These are phyloP conservation scores for Mortierella polycephala DNA, from an alignment of 371 early-diverging fungal genomes.

Conservation along the genomic window DNA sequence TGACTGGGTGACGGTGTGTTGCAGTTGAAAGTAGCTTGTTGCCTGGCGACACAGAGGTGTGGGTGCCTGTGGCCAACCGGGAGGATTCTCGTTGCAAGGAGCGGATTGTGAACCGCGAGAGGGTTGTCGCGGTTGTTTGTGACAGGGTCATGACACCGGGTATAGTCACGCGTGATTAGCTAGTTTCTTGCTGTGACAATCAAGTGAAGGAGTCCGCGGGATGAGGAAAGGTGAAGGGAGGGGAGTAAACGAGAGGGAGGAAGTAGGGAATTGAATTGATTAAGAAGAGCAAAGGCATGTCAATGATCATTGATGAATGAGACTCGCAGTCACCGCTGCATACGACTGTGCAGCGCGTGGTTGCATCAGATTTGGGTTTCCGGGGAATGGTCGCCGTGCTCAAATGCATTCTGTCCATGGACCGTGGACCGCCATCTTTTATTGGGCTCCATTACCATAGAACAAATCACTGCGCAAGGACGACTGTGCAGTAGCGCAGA, in stretches of 20 bases:
- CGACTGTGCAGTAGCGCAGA: too few species aligned
- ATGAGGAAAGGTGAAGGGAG: too few species aligned
- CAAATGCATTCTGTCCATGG: slow-evolving; percentile 1
- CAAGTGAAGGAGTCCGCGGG: too few species aligned
- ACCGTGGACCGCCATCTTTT: too few species aligned
- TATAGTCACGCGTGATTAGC: too few species aligned
- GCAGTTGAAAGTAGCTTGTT: too few species aligned
- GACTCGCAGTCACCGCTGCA: slow-evolving; percentile 1
- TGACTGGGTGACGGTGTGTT: too few species aligned
- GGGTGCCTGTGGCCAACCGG: not conserved
- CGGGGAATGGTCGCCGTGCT: not conserved
- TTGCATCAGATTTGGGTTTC: not conserved
- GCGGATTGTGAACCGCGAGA: slow-evolving; percentile 21
- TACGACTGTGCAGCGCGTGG: slow-evolving; percentile 1
- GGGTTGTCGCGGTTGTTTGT: slow-evolving; percentile 15
- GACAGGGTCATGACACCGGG: slow-evolving; percentile 12
- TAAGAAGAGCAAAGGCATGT: not conserved
- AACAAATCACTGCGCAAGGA: too few species aligned
- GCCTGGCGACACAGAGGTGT: too few species aligned
- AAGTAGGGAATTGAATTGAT: not conserved
- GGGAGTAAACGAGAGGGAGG: not conserved
- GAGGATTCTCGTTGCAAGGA: slow-evolving; percentile 14
- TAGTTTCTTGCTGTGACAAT: too few species aligned
- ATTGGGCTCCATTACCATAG: too few species aligned
- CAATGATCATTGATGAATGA: not conserved